phyloP scores from a whole-genome alignment of 1,284 basidiomycete genomes.

The Taiwanofungus camphoratus region DNA sequence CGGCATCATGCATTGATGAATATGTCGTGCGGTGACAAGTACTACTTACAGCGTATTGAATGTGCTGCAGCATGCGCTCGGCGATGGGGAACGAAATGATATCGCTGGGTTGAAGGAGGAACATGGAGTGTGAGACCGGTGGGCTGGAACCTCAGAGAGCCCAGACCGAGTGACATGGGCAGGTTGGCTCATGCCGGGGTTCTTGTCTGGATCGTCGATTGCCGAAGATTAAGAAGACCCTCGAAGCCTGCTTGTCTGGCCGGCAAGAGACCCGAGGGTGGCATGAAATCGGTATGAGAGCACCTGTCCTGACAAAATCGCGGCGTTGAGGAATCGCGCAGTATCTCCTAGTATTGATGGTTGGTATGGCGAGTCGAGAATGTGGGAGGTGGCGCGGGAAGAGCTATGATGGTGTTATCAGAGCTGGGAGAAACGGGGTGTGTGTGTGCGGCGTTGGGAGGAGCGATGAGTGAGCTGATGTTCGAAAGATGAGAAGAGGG shows the following conservation, averaged over 20 bases:
- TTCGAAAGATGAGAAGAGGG: neutral
- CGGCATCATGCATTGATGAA: too few relatives aligned
- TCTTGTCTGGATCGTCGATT: constrained; percentile 5
- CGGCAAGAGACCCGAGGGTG: neutral
- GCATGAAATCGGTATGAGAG: neutral
- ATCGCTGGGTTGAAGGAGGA: too few relatives aligned
- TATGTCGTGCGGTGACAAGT: too few relatives aligned
- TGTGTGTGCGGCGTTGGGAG: neutral
- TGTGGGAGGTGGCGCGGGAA: too few relatives aligned
- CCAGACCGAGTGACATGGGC: neutral
- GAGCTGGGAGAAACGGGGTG: too few relatives aligned
- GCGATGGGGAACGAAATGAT: too few relatives aligned
- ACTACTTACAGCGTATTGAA: too few relatives aligned
- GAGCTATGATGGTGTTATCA: too few relatives aligned
- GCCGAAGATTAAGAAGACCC: constrained; percentile 1
- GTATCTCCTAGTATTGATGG: constrained; percentile 1
- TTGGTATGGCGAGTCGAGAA: neutral
- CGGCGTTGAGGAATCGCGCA: neutral
- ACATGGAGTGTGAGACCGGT: too few relatives aligned
- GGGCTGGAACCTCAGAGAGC: too few relatives aligned
- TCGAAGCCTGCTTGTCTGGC: neutral
- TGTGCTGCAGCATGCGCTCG: too few relatives aligned
- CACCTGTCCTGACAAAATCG: neutral
- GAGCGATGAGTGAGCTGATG: neutral
- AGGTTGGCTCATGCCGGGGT: neutral